Evolutionary conservation across 352 stramenopile species (phyloP), one percentile per base, ranked within the genome.

Genomic region (Thraustochytrium striatum): DNA sequence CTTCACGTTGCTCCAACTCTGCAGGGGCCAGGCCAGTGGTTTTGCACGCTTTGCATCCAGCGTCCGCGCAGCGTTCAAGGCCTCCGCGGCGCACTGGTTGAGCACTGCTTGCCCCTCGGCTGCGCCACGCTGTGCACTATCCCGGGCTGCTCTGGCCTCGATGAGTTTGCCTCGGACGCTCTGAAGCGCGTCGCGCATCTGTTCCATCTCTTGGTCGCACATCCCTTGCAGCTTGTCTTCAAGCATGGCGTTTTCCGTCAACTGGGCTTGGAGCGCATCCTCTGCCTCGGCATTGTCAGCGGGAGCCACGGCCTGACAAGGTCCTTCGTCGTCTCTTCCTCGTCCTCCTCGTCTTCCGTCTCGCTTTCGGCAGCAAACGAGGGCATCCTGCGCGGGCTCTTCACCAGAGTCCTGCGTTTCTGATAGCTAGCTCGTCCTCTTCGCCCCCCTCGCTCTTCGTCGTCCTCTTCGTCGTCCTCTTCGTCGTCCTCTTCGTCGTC

Each of bases 391-490:
- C n/a, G n/a, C n/a, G n/a, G n/a, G n/a, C n/a, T n/a, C n/a, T n/a
- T n/a, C n/a, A n/a, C n/a, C n/a, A n/a, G n/a, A n/a, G n/a, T n/a
- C n/a, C n/a, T n/a, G n/a, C n/a, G n/a, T 59, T 59, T 59, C 19
- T 32, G 33, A 13, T 28, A 33, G 52, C 52, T n/a, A 28, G 33
- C 25, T 59, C 52, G 0, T 59, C 52, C 19, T n/a, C n/a, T 16
- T 55, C 47, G 16, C 47, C 25, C 62, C 1, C 33, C 44, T 30
- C 62, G n/a, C 21, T 73, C 62, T 25, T 57, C 47, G 13, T 73
- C 41, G 16, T 52, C 62, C n/a, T 72, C 62, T 5, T 69, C 58
- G n/a, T 69, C 58, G n/a, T 69, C 25, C 13, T 69, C 25, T 16
- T 47, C 58, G 8, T 69, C 58, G 0, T 69, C 58, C 1, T 5